Evolutionary conservation across 139 green algal genomes (phyloP), one percentile per base, ranked within the genome.

Genomic region (Closterium sp.): DNA sequence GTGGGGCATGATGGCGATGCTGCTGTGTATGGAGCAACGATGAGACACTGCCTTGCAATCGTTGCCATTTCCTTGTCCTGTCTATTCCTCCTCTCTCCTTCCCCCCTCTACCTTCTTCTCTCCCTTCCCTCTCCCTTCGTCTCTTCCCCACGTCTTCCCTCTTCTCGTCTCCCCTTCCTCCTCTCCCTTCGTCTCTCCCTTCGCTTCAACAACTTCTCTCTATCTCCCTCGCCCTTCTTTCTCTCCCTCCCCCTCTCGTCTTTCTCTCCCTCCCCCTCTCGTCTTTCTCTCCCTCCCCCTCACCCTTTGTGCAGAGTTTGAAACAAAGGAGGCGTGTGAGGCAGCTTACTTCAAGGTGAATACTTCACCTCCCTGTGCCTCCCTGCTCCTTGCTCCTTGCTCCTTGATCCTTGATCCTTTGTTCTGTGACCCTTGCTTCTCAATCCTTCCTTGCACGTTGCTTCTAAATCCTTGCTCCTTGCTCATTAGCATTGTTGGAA

Each of bases 301-400:
- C 27, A 2, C 10, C 28, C 87, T 90, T 50, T 9, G 7, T 92
- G 13, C 86, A 93, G 89, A 94, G 30, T 96, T 96, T 86, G 97
- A 99, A 89, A 97, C 79, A 21, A 97, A 99, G 70, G 94, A 97
- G 30, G 88, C 97, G 0, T 97, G 95, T 85, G 98, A 99, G 94
- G 95, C 97, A 22, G 89, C 89, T 29, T 93, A 94, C 89, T 94
- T 94, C 24, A 94, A 94, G 91, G 91, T 93, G 30, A 21, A 31
- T 87, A 27, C 62, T 27, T 3, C 62, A 13, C 62, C 62, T 17
- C 38, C 13, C 38, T 1, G n/a, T n/a, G n/a, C n/a, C n/a, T n/a
- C n/a, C n/a, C n/a, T n/a, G n/a, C n/a, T n/a, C n/a, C n/a, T n/a
- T n/a, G n/a, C n/a, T n/a, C n/a, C n/a, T 9, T 50, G 38, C 38